Evolutionary conservation across 495 filamentous ascomycete genomes (phyloP).

Genomic region (Saxophila tyrrhenica): DNA sequence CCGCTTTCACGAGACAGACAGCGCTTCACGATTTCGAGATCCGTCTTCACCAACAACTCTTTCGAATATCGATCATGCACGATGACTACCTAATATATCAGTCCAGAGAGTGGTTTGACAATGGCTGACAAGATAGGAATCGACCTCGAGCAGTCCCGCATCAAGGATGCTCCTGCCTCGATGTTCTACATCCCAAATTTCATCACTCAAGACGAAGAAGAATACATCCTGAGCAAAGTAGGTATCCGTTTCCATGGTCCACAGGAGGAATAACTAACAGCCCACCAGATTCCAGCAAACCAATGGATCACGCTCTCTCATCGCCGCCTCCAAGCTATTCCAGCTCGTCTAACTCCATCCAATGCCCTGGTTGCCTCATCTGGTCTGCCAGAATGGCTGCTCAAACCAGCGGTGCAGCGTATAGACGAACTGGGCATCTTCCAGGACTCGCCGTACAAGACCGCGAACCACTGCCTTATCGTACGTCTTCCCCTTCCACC

Average conservation of each 20-base stretch:
- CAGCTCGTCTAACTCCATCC: constrained; percentile 58
- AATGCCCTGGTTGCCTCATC: constrained; percentile 66
- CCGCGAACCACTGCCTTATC: constrained; percentile 83
- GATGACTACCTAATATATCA: too few relatives aligned
- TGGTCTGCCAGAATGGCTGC: constrained; percentile 62
- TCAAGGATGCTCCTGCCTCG: constrained; percentile 48
- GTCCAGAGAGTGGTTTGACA: too few relatives aligned
- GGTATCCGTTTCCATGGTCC: not conserved
- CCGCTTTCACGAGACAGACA: too few relatives aligned
- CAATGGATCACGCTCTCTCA: constrained; percentile 77
- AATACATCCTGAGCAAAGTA: constrained; percentile 51
- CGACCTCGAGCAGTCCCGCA: constrained; percentile 18
- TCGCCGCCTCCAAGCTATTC: constrained; percentile 83
- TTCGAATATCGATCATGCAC: too few relatives aligned
- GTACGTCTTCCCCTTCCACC: not conserved
- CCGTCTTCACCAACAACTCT: not conserved
- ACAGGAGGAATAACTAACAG: not conserved
- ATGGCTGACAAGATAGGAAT: not conserved
- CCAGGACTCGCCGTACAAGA: constrained; percentile 53
- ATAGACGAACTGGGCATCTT: constrained; percentile 55
- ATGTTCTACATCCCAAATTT: constrained; percentile 87
- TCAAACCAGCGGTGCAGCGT: constrained; percentile 55
- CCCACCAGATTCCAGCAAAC: constrained; percentile 25
- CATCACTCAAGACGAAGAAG: constrained; percentile 66
- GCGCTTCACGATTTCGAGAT: too few relatives aligned